phyloP scores from a whole-genome alignment of 2,329 filamentous ascomycete species.

The Podosphaera aphanis region DNA sequence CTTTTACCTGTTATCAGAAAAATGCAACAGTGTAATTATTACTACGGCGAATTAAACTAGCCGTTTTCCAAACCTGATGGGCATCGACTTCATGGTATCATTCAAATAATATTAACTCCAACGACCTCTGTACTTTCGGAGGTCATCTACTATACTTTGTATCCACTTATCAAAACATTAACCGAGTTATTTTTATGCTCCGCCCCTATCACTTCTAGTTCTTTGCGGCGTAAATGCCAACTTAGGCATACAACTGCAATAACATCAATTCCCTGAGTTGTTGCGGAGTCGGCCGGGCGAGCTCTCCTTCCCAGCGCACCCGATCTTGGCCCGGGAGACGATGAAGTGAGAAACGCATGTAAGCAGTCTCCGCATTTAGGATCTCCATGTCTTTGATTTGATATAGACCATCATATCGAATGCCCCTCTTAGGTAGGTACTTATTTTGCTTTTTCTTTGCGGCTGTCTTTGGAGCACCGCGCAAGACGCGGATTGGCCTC shows the following conservation, averaged over 20 bases:
- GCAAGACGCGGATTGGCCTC: neutral
- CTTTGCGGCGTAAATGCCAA: no score
- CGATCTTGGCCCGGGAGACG: constrained; percentile 1
- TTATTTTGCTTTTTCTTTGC: neutral
- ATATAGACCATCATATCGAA: constrained; percentile 3
- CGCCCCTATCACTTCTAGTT: no score
- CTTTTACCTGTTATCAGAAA: no score
- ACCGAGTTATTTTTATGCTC: no score
- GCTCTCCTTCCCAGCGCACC: constrained; percentile 1
- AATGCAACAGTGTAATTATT: no score
- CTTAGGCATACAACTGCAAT: neutral
- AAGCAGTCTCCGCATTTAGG: neutral
- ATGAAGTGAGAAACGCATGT: constrained; percentile 1
- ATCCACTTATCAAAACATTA: no score
- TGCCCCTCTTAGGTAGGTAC: neutral
- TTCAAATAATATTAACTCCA: no score
- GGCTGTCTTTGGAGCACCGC: neutral
- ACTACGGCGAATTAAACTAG: no score
- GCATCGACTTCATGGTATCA: no score
- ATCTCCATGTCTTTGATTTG: constrained; percentile 1
- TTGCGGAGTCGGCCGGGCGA: neutral
- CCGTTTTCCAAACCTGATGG: no score
- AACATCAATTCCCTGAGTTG: constrained; percentile 1
- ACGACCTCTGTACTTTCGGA: no score
- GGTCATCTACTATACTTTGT: no score